Evolutionary conservation across 139 green algal species (phyloP), one percentile per base, ranked within the genome.

Genomic region (Spirogloea muscicola): DNA sequence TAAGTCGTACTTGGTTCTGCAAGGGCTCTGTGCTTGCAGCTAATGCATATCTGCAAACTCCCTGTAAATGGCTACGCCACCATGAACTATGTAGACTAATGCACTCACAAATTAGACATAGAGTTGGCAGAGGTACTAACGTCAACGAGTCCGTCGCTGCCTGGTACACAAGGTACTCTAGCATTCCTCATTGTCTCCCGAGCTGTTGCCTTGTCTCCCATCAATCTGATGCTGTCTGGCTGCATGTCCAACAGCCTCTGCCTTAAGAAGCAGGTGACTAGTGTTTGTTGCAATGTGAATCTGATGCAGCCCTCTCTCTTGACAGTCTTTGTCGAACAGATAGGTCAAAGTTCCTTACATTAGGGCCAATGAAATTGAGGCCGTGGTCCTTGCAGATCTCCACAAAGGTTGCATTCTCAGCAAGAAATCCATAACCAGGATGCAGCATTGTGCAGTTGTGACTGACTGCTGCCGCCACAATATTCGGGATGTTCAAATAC

Each of bases 191-290:
- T 97, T 37, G 93, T 97, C 68, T 96, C 90, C 16, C 89, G 81
- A 0, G 93, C 93, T 1, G 92, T 96, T 39, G 89, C 86, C 84
- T 98, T 98, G 87, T 98, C 93, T 18, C 93, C 93, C 93, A 98
- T 98, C 1, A 92, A 71, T 39, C 88, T 78, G 75, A 98, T 97
- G 63, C 91, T 88, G 3, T 91, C 84, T 2, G 90, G 79, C 73
- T 88, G 89, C 31, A 43, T 39, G 46, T 21, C 46, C 21, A n/a
- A n/a, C n/a, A n/a, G n/a, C n/a, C n/a, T n/a, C n/a, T n/a, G n/a
- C n/a, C n/a, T n/a, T n/a, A n/a, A n/a, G n/a, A n/a, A n/a, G n/a
- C n/a, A n/a, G n/a, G n/a, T n/a, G n/a, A n/a, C n/a, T n/a, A n/a
- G n/a, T n/a, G n/a, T n/a, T n/a, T n/a, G n/a, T n/a, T n/a, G n/a